Evolutionary conservation across 257 asterid genomes (phyloP).

Genomic region (Eucommia ulmoides): DNA sequence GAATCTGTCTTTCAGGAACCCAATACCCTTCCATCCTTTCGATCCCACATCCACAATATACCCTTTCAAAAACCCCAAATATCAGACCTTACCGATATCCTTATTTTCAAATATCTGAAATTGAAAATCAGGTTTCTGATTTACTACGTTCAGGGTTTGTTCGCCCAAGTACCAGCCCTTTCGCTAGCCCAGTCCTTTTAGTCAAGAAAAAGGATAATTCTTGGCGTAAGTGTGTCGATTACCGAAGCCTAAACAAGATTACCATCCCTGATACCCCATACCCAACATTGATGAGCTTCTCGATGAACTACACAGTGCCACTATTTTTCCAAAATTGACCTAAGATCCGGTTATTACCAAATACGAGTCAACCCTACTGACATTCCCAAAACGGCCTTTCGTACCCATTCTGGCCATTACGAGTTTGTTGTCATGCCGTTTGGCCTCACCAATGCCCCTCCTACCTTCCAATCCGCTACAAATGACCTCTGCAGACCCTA

Average conservation of each 20-base stretch:
- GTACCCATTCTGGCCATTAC: neutral
- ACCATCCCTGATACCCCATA: neutral
- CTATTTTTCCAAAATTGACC: neutral
- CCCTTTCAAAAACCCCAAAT: neutral
- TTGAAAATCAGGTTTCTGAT: neutral
- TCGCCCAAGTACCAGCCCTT: neutral
- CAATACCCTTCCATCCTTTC: too few relatives aligned
- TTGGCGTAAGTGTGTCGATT: neutral
- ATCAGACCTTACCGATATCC: neutral
- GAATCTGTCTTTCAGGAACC: too few relatives aligned
- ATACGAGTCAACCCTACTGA: neutral
- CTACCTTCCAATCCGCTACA: slow-evolving; percentile 2
- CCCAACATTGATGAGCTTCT: neutral
- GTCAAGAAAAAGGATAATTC: neutral
- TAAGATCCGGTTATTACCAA: neutral
- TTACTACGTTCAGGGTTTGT: neutral
- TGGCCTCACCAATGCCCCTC: slow-evolving; percentile 2
- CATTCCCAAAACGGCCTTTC: neutral
- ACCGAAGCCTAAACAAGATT: too few relatives aligned
- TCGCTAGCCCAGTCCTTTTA: neutral
- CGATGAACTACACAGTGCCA: neutral
- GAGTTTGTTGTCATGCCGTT: neutral
- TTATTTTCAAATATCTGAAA: neutral
- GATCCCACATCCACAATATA: too few relatives aligned
- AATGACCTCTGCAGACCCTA: neutral